These are phyloP conservation scores for Coemansia sp. DNA, from an alignment of 192 early-diverging fungal species.

Conservation along the genomic window DNA sequence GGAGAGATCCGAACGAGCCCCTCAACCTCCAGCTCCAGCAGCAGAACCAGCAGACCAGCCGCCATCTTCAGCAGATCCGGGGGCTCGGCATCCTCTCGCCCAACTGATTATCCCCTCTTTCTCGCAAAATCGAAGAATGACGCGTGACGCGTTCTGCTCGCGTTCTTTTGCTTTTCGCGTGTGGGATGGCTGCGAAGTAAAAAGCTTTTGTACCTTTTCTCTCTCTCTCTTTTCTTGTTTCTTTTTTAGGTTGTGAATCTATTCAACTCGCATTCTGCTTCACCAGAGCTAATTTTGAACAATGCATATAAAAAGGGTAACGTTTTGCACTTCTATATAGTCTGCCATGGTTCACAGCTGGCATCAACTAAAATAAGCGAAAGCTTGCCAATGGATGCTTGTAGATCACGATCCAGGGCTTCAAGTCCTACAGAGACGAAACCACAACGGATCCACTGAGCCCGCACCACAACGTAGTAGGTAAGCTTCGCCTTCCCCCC, in stretches of 20 bases:
- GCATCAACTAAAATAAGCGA: too few relatives aligned
- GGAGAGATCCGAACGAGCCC: neutral
- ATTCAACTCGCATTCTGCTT: neutral
- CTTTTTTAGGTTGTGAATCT: neutral
- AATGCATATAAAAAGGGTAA: constrained; percentile 58
- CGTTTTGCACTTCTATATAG: neutral
- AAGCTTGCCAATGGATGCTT: neutral
- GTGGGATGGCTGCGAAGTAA: neutral
- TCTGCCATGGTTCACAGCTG: too few relatives aligned
- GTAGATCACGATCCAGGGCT: constrained; percentile 93
- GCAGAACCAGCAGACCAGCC: neutral
- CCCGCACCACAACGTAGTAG: constrained; percentile 93
- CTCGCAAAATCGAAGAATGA: neutral
- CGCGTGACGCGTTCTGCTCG: neutral
- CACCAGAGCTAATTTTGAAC: neutral
- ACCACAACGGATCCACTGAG: constrained; percentile 92
- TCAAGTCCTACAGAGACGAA: constrained; percentile 99
- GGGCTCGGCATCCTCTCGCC: constrained; percentile 4
- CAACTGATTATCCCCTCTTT: neutral
- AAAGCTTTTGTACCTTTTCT: neutral
- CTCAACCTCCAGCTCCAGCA: neutral
- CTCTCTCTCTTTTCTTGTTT: neutral
- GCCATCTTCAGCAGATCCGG: constrained; percentile 1
- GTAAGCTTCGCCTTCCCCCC: constrained; percentile 41
- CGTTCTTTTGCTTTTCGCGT: too few relatives aligned